A percentile compares a stretch with the other conserved stretches of the same genome.
phyloP scores from a whole-genome alignment of 495 filamentous ascomycete species.

The Terfezia boudieri region DNA sequence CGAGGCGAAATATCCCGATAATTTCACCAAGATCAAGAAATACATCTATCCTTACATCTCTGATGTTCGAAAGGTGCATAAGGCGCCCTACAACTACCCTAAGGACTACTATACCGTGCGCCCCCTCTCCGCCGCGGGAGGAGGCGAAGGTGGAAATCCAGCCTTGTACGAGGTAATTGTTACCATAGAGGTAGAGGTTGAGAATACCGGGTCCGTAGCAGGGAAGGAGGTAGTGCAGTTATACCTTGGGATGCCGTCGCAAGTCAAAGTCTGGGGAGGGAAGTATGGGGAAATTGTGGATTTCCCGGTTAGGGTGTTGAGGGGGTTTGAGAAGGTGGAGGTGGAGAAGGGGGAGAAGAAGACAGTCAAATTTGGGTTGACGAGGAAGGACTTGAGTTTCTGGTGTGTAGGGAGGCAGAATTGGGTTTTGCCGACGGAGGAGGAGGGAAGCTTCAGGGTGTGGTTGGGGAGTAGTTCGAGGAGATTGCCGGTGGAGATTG shows the following conservation, averaged over 20 bases:
- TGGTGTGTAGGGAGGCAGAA: constrained; percentile 64
- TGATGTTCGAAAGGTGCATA: constrained; percentile 28
- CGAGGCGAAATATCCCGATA: constrained; percentile 40
- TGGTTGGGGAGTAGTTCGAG: constrained; percentile 39
- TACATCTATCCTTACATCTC: constrained; percentile 79
- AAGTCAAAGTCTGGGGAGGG: constrained; percentile 29
- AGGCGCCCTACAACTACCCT: constrained; percentile 45
- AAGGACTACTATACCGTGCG: constrained; percentile 38
- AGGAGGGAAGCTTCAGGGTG: constrained; percentile 32
- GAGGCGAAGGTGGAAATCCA: constrained; percentile 69
- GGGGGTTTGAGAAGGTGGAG: constrained; percentile 59
- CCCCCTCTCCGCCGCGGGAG: constrained; percentile 43
- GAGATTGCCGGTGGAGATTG: not conserved
- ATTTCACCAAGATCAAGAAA: constrained; percentile 44
- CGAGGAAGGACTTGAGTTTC: constrained; percentile 60
- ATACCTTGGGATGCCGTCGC: constrained; percentile 50
- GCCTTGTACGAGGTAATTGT: constrained; percentile 50
- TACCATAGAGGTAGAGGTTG: constrained; percentile 37
- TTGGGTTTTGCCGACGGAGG: constrained; percentile 44
- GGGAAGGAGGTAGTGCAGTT: constrained; percentile 67
- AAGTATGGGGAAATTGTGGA: constrained; percentile 35
- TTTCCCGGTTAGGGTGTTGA: constrained; percentile 52
- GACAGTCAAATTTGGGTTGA: constrained; percentile 46
- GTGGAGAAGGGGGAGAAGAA: constrained; percentile 33
- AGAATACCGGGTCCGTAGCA: constrained; percentile 39